Percentiles rank a stretch among this genome's conserved stretches.
Conservation (phyloP, 306 rosid genomes). For the Medicago arabica region DNA sequence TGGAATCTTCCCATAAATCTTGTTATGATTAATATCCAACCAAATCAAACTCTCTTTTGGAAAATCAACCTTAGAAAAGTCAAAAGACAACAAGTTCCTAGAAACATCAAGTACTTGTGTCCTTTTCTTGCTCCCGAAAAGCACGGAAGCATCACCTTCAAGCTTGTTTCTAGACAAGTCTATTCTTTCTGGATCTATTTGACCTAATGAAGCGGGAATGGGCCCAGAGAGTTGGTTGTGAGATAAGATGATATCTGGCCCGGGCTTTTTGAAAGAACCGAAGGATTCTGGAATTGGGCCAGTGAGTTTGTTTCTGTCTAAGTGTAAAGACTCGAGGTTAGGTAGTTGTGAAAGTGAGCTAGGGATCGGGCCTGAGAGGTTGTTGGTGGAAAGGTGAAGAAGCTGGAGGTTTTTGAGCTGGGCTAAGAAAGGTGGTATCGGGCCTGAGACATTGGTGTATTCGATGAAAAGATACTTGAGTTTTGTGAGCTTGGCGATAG, state of each 20-base stretch:
- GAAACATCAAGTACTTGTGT: slow-evolving; percentile 54
- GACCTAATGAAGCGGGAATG: slow-evolving; percentile 60
- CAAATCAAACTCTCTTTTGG: slow-evolving; percentile 45
- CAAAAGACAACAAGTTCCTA: slow-evolving; percentile 62
- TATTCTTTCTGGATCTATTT: slow-evolving; percentile 50
- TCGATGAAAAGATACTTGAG: slow-evolving; percentile 55
- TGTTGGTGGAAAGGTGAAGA: slow-evolving; percentile 61
- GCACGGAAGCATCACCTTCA: slow-evolving; percentile 66
- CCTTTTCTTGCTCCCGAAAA: slow-evolving; percentile 61
- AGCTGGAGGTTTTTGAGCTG: slow-evolving; percentile 53
- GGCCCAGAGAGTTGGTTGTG: slow-evolving; percentile 72
- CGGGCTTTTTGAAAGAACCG: slow-evolving; percentile 49
- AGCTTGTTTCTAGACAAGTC: slow-evolving; percentile 74
- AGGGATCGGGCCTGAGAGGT: slow-evolving; percentile 63
- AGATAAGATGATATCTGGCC: slow-evolving; percentile 46
- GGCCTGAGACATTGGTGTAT: slow-evolving; percentile 66
- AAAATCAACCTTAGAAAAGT: slow-evolving; percentile 54
- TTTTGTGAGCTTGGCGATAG: slow-evolving; percentile 59
- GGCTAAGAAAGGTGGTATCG: slow-evolving; percentile 66
- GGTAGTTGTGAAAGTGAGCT: slow-evolving; percentile 63
- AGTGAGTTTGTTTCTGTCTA: slow-evolving; percentile 55
- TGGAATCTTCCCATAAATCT: slow-evolving; percentile 61
- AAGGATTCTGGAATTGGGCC: slow-evolving; percentile 66
- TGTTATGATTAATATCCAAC: slow-evolving; percentile 70
- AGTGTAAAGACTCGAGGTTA: slow-evolving; percentile 27